These are phyloP conservation scores for Myxozyma vanderwaltii DNA, from an alignment of 805 yeast genomes.

Conservation along the genomic window DNA sequence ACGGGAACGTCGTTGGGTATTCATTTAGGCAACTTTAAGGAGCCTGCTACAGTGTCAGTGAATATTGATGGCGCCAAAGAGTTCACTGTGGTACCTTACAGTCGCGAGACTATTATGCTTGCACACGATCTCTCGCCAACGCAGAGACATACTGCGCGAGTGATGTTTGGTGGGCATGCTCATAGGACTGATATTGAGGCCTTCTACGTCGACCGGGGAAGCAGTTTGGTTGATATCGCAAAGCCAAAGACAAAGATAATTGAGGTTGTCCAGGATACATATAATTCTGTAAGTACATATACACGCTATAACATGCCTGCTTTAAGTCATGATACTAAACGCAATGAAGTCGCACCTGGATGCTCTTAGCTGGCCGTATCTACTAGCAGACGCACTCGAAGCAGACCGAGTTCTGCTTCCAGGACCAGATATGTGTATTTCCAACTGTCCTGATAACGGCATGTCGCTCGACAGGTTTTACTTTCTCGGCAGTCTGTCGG, in stretches of 20 bases:
- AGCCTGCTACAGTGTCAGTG: constrained; percentile 21
- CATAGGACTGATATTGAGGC: constrained; percentile 29
- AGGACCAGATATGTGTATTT: constrained; percentile 18
- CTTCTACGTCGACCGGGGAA: constrained; percentile 23
- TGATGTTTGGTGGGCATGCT: constrained; percentile 19
- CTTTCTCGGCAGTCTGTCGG: constrained; percentile 27
- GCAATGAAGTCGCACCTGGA: constrained; percentile 17
- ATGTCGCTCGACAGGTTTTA: constrained; percentile 22
- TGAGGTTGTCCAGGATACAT: constrained; percentile 25
- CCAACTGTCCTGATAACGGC: constrained; percentile 23
- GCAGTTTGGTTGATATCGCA: not conserved
- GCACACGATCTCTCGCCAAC: constrained; percentile 13
- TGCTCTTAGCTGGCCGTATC: constrained; percentile 27
- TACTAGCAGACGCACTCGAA: constrained; percentile 12
- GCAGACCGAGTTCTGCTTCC: constrained; percentile 21
- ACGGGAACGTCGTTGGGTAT: constrained; percentile 33
- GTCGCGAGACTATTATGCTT: constrained; percentile 28
- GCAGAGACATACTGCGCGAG: constrained; percentile 21
- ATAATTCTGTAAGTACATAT: constrained; percentile 7
- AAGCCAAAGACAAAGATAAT: constrained; percentile 12
- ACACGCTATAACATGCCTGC: no score
- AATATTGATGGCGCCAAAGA: constrained; percentile 11
- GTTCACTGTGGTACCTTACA: constrained; percentile 27
- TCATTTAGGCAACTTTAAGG: constrained; percentile 29
- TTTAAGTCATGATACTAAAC: not conserved